Conservation (phyloP, 306 rosid species). For the Mimosa pudica region DNA sequence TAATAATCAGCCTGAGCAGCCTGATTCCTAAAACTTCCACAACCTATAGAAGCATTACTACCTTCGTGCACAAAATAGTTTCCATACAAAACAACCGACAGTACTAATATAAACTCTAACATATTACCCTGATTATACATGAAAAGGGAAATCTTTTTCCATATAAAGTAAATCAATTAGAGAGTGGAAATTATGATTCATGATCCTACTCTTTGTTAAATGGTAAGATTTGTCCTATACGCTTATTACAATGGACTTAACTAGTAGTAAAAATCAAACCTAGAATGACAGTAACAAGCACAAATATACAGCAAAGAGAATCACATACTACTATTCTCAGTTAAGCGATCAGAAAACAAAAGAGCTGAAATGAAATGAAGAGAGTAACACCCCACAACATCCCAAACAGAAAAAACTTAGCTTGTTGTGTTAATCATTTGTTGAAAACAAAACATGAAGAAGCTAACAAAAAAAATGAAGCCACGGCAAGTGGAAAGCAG, state of each 20-base stretch:
- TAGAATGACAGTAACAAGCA: slow-evolving; percentile 2
- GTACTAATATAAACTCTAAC: background rate
- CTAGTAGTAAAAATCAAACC: background rate
- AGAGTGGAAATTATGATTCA: background rate
- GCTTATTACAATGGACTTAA: background rate
- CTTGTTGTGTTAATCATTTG: background rate
- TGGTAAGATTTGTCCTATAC: background rate
- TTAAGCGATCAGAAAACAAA: slow-evolving; percentile 5
- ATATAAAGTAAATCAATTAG: slow-evolving; percentile 9
- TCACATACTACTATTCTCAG: slow-evolving; percentile 3
- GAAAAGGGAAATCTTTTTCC: background rate
- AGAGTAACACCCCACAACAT: background rate
- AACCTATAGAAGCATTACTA: slow-evolving; percentile 24
- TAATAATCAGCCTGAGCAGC: slow-evolving; percentile 27
- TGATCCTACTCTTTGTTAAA: slow-evolving; percentile 14
- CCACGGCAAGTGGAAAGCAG: slow-evolving; percentile 23
- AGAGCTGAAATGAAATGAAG: background rate
- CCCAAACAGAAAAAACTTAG: background rate
- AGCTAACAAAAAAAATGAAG: background rate
- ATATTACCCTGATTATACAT: slow-evolving; percentile 17
- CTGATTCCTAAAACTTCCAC: slow-evolving; percentile 28
- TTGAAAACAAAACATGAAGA: slow-evolving; percentile 1
- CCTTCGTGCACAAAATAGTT: slow-evolving; percentile 29
- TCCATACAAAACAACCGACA: slow-evolving; percentile 32
- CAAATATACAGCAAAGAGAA: background rate